Base-by-base conservation (phyloP, 192 early-diverging fungal species). In the Geosiphon pyriformis region DNA sequence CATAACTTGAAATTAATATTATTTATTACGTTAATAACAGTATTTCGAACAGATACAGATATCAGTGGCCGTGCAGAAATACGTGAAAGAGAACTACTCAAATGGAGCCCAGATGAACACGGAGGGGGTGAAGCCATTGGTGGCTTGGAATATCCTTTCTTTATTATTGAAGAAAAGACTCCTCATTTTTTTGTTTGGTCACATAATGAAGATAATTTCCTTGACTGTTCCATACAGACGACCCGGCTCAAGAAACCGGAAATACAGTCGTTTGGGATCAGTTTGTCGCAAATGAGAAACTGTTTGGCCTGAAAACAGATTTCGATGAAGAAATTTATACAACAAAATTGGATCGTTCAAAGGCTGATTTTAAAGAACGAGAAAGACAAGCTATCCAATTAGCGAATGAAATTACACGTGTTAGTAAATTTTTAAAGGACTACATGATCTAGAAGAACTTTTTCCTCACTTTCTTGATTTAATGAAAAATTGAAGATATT, bases 291-390 rank as follows among this genome's bases (percentile, higher is more conserved):
- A 99, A 99, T 69, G 93, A 96, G 74, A 73, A 80, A 64, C 80
- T 92, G 48, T 99, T 99, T 85, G 97, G 97, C 1, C 84, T 99
- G 52, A 92, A 81, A 4, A 94, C 95, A 3, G 94, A 99, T 74
- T 99, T 93, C 79, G 80, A 96, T 69, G 94, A 96, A 62, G 94
- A 96, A 56, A 74, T 99, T 2, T 99, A 99, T 74, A 99, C 97
- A 1, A 99, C 97, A 6, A 85, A 81, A 27, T 77, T 99, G 57
- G 94, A 99, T 70, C 80, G 89, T 59, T 82, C 85, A 3, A 86
- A 84, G 33, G 85, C 93, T 3, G 88, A 91, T 60, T 99, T 80
- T 73, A 93, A 91, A 70, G 83, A 87, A 64, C 88, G 88, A 22
- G 97, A 98, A 76, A 85, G 84, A 52, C 86, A 92, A 65, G 97